Percentiles rank a stretch among this genome's conserved stretches.
These are phyloP conservation scores for Purpureocillium lavendulum DNA, from an alignment of 2,329 filamentous ascomycete species.

Conservation along the genomic window DNA sequence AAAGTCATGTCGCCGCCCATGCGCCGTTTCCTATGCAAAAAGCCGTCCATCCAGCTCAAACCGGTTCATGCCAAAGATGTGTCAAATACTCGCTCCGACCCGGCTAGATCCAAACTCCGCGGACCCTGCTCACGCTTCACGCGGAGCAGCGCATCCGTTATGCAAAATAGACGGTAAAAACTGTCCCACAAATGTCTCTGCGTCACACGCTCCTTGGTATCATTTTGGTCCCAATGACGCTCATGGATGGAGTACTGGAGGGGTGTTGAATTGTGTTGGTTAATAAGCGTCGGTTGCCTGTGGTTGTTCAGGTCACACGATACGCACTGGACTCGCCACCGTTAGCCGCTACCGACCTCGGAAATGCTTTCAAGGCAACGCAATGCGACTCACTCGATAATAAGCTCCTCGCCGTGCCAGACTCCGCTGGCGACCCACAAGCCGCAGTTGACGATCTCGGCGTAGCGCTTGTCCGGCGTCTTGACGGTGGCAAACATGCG, in stretches of 20 bases:
- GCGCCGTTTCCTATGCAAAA: background rate
- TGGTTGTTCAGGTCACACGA: slow-evolving; percentile 7
- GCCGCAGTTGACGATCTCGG: slow-evolving; percentile 38
- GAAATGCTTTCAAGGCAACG: background rate
- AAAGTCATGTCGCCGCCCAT: too few relatives aligned
- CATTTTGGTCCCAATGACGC: background rate
- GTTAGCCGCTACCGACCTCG: slow-evolving; percentile 1
- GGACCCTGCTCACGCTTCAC: slow-evolving; percentile 2
- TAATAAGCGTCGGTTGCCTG: too few relatives aligned
- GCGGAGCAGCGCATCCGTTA: slow-evolving; percentile 1
- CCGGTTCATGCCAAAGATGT: background rate
- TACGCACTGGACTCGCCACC: slow-evolving; percentile 8
- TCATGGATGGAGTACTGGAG: too few relatives aligned
- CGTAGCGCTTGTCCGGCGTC: slow-evolving; percentile 39
- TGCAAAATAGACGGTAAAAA: background rate
- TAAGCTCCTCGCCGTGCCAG: slow-evolving; percentile 34
- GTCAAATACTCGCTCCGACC: background rate
- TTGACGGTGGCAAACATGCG: slow-evolving; percentile 41
- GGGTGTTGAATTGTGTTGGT: too few relatives aligned
- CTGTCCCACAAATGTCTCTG: too few relatives aligned
- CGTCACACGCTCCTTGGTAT: background rate
- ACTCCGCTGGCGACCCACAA: slow-evolving; percentile 42
- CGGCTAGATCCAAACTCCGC: slow-evolving; percentile 7
- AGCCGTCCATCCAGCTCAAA: too few relatives aligned
- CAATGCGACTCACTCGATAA: slow-evolving; percentile 32